These are phyloP conservation scores for Sugiyamaella grinbergsii DNA, from an alignment of 1,139 yeast genomes.

Conservation along the genomic window DNA sequence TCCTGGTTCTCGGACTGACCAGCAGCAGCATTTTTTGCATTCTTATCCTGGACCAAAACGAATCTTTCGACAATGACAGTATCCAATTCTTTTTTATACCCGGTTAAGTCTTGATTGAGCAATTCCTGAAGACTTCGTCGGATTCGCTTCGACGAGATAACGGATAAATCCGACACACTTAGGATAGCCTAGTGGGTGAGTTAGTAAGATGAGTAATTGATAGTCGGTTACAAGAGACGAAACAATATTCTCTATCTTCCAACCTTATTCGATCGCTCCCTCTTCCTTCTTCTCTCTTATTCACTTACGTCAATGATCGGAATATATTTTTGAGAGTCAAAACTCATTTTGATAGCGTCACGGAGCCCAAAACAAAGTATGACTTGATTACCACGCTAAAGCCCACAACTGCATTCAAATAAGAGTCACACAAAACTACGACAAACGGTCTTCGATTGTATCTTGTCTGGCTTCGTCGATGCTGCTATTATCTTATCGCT, in stretches of 20 bases:
- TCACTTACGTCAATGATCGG: conserved; percentile 71
- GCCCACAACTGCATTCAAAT: background rate
- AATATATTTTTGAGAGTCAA: conserved; percentile 42
- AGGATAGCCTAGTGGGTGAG: conserved; percentile 57
- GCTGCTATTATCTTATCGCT: too few species aligned
- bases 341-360: conserved; percentile 6
- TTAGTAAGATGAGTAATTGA: background rate
- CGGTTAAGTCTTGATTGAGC: conserved; percentile 57
- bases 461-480: too few species aligned
- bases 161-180: conserved; percentile 70
- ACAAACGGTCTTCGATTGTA: too few species aligned
- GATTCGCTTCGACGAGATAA: conserved; percentile 70
- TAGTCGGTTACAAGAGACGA: background rate
- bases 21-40: conserved; percentile 1
- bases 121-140: conserved; percentile 70
- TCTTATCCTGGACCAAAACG: conserved; percentile 49
- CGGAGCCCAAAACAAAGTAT: too few species aligned
- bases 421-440: background rate
- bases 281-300: background rate
- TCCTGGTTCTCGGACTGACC: background rate
- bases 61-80: conserved; percentile 63
- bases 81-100: conserved; percentile 58
- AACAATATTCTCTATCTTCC: too few species aligned
- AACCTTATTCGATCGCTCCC: background rate
- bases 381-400: background rate